These are phyloP conservation scores for Rosellinia necatrix DNA, from an alignment of 2,329 filamentous ascomycete genomes.

Conservation along the genomic window DNA sequence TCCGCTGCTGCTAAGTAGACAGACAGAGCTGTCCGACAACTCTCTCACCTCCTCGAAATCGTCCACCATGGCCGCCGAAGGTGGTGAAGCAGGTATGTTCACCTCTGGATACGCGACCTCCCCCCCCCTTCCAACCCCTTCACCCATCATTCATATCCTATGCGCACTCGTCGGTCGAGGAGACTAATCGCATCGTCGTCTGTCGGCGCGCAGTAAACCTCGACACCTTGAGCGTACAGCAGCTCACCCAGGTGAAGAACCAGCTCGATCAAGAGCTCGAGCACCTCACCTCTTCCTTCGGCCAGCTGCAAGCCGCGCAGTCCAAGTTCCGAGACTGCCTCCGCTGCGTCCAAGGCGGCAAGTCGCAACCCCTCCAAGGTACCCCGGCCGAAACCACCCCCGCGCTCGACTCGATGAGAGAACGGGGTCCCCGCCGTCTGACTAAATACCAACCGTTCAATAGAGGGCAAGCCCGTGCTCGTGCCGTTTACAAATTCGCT, in stretches of 20 bases:
- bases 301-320: slow-evolving; percentile 87
- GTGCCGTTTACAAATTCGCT: slow-evolving; percentile 95
- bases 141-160: no score
- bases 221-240: slow-evolving; percentile 77
- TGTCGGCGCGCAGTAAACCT: slow-evolving; percentile 57
- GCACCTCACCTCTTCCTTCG: slow-evolving; percentile 87
- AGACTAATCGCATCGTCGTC: not conserved
- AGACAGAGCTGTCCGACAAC: not conserved
- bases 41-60: not conserved
- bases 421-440: slow-evolving; percentile 9
- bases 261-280: slow-evolving; percentile 96
- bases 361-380: slow-evolving; percentile 44
- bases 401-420: not conserved
- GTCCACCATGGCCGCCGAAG: slow-evolving; percentile 24
- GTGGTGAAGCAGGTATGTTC: slow-evolving; percentile 25
- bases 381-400: not conserved
- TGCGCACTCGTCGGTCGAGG: not conserved
- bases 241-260: slow-evolving; percentile 90
- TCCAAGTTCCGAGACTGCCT: slow-evolving; percentile 91
- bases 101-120: not conserved
- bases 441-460: slow-evolving; percentile 1
- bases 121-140: not conserved
- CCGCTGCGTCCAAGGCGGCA: slow-evolving; percentile 69
- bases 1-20: no score
- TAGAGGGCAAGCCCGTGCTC: slow-evolving; percentile 65